phyloP scores from a whole-genome alignment of 2,329 filamentous ascomycete genomes.

The Diplodia intermedia region DNA sequence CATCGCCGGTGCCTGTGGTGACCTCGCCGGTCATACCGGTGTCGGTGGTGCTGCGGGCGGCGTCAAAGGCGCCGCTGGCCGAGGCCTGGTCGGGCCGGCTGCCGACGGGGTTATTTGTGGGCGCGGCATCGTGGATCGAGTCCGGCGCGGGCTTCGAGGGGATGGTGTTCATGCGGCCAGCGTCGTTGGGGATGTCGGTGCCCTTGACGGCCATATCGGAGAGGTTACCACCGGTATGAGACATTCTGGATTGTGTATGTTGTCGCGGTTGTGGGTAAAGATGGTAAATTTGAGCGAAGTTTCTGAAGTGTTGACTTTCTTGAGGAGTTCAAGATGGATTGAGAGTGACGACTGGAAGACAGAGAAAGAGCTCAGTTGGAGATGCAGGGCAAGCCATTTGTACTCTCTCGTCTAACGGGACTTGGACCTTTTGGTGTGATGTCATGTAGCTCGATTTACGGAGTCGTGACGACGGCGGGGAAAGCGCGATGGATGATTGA shows the following conservation, averaged over 20 bases:
- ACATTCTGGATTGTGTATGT: conserved; percentile 7
- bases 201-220: conserved; percentile 47
- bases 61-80: conserved; percentile 57
- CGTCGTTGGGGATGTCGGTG: conserved; percentile 54
- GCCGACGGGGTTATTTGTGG: conserved; percentile 44
- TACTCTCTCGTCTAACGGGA: not conserved
- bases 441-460: not conserved
- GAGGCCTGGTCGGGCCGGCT: conserved; percentile 50
- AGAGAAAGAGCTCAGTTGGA: too few species aligned
- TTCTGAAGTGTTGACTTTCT: not conserved
- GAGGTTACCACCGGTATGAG: conserved; percentile 45
- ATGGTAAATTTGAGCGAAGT: not conserved
- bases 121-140: conserved; percentile 54
- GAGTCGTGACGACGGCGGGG: not conserved
- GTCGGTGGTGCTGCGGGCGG: conserved; percentile 49
- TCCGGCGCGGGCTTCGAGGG: conserved; percentile 49
- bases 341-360: not conserved
- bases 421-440: not conserved
- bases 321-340: not conserved
- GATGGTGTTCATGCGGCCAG: conserved; percentile 53
- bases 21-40: conserved; percentile 46
- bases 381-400: not conserved
- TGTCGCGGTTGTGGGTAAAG: not conserved
- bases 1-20: conserved; percentile 45
- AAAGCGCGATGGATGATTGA: conserved; percentile 5